These are phyloP conservation scores for Fusarium pseudonygamai DNA, from an alignment of 2,329 filamentous ascomycete genomes.

Conservation along the genomic window DNA sequence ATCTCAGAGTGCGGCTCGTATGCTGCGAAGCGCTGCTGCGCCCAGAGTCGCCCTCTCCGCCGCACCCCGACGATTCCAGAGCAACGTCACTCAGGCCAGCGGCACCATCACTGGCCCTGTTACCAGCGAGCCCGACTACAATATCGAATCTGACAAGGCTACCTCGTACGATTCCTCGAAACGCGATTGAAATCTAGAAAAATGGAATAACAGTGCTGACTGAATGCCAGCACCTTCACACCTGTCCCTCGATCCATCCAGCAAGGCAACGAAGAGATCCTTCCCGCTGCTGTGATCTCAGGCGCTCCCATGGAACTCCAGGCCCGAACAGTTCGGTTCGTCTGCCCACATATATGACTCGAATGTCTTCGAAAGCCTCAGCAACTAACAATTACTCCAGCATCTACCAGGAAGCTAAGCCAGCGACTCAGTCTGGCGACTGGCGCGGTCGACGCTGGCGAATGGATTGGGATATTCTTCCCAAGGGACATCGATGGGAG, in stretches of 20 bases:
- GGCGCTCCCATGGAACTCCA: slow-evolving; percentile 94
- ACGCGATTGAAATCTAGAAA: slow-evolving; percentile 1
- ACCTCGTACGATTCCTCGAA: slow-evolving; percentile 73
- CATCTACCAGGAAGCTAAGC: slow-evolving; percentile 90
- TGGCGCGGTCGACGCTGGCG: slow-evolving; percentile 90
- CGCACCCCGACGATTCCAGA: slow-evolving; percentile 64
- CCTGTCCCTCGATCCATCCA: slow-evolving; percentile 90
- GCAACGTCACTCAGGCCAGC: slow-evolving; percentile 57
- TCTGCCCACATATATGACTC: slow-evolving; percentile 3
- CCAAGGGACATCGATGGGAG: slow-evolving; percentile 96
- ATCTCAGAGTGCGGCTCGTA: slow-evolving; percentile 60
- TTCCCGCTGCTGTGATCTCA: slow-evolving; percentile 87
- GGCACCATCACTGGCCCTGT: slow-evolving; percentile 50
- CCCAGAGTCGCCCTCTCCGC: slow-evolving; percentile 52
- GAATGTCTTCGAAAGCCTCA: background rate
- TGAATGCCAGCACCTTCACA: slow-evolving; percentile 76
- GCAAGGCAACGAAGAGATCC: slow-evolving; percentile 85
- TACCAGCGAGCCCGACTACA: slow-evolving; percentile 82
- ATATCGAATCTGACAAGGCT: slow-evolving; percentile 82
- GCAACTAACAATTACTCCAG: slow-evolving; percentile 56
- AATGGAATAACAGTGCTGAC: slow-evolving; percentile 30
- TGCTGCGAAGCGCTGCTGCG: slow-evolving; percentile 59
- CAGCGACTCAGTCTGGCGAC: slow-evolving; percentile 94
- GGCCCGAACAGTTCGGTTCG: slow-evolving; percentile 90
- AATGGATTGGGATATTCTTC: slow-evolving; percentile 97